These are phyloP conservation scores for Globisporangium emineosum DNA, from an alignment of 352 stramenopile species.

Conservation along the genomic window DNA sequence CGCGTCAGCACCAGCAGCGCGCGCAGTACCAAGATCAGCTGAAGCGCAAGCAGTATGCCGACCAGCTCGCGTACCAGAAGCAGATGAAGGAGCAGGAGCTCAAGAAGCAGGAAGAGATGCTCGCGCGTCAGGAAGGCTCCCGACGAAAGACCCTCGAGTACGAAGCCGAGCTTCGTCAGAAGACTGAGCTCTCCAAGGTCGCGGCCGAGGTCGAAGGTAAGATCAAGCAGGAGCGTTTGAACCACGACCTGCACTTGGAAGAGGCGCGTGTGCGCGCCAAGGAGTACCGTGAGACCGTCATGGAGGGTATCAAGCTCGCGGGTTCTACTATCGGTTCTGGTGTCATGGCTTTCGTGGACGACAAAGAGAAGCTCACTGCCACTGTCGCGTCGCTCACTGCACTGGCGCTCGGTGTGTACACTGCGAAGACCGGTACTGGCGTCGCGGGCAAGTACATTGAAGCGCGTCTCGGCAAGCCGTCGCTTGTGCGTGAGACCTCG, in stretches of 20 bases:
- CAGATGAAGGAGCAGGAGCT: conserved; percentile 95
- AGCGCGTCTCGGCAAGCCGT: conserved; percentile 95
- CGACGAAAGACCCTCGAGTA: conserved; percentile 97
- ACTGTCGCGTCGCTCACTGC: conserved; percentile 93
- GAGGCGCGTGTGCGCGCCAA: conserved; percentile 92
- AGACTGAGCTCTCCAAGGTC: conserved; percentile 95
- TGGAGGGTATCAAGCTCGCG: conserved; percentile 95
- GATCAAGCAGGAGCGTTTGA: conserved; percentile 97
- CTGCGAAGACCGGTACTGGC: conserved; percentile 90
- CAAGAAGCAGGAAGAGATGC: conserved; percentile 98
- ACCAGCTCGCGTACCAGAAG: conserved; percentile 96
- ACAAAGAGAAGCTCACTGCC: conserved; percentile 95
- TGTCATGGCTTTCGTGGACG: conserved; percentile 91
- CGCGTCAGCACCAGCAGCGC: conserved; percentile 95
- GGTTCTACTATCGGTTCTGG: conserved; percentile 93
- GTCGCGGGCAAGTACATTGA: conserved; percentile 96
- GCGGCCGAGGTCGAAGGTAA: conserved; percentile 93
- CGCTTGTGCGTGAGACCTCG: conserved; percentile 97
- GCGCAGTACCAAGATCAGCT: conserved; percentile 98
- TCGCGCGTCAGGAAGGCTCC: conserved; percentile 94
- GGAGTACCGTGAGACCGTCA: conserved; percentile 91
- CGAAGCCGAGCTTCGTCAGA: conserved; percentile 93
- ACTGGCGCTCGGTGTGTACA: conserved; percentile 96
- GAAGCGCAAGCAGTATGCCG: conserved; percentile 97
- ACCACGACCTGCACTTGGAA: conserved; percentile 98